Evolutionary conservation across 495 filamentous ascomycete genomes (phyloP).

Genomic region (Talaromyces borbonicus): DNA sequence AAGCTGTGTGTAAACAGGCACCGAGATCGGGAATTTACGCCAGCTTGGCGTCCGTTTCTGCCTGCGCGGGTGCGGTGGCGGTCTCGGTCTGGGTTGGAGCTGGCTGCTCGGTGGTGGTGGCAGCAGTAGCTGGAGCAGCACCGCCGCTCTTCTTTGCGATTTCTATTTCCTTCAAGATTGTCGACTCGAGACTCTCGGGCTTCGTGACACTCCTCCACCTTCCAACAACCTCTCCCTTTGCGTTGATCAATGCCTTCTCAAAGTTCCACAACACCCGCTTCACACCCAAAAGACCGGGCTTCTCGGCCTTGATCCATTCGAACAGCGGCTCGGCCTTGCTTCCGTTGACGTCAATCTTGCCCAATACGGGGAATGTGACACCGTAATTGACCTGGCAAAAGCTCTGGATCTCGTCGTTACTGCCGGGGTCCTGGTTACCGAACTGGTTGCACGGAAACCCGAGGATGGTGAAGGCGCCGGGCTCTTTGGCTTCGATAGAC

Average conservation of each 20-base stretch:
- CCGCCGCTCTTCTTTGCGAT: slow-evolving; percentile 29
- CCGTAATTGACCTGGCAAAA: slow-evolving; percentile 97
- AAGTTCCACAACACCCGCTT: slow-evolving; percentile 95
- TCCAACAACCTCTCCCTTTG: slow-evolving; percentile 70
- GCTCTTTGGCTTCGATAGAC: slow-evolving; percentile 53
- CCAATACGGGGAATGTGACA: slow-evolving; percentile 83
- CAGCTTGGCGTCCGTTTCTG: slow-evolving; percentile 6
- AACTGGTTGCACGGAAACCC: slow-evolving; percentile 99
- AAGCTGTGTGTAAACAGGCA: background rate
- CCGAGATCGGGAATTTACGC: background rate
- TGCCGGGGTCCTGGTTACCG: slow-evolving; percentile 76
- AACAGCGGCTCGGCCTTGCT: slow-evolving; percentile 68
- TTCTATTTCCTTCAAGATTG: slow-evolving; percentile 66
- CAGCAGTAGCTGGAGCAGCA: slow-evolving; percentile 12
- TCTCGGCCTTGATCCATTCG: slow-evolving; percentile 79
- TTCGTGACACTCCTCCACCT: slow-evolving; percentile 80
- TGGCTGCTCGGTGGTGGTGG: too few relatives aligned
- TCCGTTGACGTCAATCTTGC: slow-evolving; percentile 91
- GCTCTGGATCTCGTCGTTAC: slow-evolving; percentile 78
- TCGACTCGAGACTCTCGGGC: slow-evolving; percentile 65
- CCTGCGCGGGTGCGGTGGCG: slow-evolving; percentile 8
- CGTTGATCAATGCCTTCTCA: slow-evolving; percentile 91
- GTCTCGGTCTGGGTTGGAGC: slow-evolving; percentile 2
- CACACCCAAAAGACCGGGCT: slow-evolving; percentile 74
- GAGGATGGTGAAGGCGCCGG: slow-evolving; percentile 71